Evolutionary conservation across 768 basidiomycete species (phyloP).

Genomic region (Tylopilus felleus): DNA sequence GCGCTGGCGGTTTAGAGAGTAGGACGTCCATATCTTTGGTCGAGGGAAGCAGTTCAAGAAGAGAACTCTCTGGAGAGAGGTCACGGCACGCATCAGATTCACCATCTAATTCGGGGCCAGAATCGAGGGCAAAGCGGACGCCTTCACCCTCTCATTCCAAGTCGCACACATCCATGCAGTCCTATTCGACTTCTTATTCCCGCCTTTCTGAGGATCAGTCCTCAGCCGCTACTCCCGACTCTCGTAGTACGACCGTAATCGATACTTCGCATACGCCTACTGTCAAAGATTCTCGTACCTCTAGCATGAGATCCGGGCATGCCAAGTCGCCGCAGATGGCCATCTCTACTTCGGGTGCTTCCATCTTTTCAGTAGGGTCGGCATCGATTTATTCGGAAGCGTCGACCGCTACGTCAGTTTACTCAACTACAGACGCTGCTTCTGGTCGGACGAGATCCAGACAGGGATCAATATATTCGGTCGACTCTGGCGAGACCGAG

Average conservation of each 20-base stretch:
- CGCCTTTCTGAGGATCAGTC: conserved; percentile 15
- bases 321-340: conserved; percentile 19
- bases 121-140: conserved; percentile 15
- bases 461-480: conserved; percentile 13
- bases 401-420: conserved; percentile 25
- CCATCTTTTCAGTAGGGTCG: conserved; percentile 27
- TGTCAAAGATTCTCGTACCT: not conserved
- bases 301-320: conserved; percentile 10
- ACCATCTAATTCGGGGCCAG: conserved; percentile 15
- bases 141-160: conserved; percentile 16
- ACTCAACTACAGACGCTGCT: conserved; percentile 10
- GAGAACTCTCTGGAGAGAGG: conserved; percentile 1
- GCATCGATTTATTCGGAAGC: conserved; percentile 27
- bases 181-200: conserved; percentile 17
- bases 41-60: conserved; percentile 3
- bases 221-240: not conserved
- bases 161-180: conserved; percentile 14
- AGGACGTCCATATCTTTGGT: conserved; percentile 21
- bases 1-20: not conserved
- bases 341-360: conserved; percentile 28
- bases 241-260: conserved; percentile 4
- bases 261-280: not conserved
- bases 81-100: conserved; percentile 15
- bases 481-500: conserved; percentile 16
- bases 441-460: conserved; percentile 5